Evolutionary conservation across 352 stramenopile genomes (phyloP).

Genomic region (Globisporangium cylindrosporum): DNA sequence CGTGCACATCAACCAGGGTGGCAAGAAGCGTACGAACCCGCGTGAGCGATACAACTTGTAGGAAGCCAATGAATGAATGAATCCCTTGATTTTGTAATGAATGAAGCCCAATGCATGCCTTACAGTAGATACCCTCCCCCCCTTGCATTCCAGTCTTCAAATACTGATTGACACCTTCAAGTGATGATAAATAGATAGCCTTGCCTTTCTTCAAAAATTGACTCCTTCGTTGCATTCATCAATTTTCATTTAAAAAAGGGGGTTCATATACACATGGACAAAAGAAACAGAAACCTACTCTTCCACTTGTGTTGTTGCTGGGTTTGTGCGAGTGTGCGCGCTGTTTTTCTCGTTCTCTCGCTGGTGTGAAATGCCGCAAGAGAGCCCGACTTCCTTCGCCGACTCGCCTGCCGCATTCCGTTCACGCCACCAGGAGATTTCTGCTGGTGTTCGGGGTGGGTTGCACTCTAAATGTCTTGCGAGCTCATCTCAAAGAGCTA

Average conservation of each 20-base stretch:
- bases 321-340: not conserved
- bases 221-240: slow-evolving; percentile 1
- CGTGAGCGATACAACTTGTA: slow-evolving; percentile 34
- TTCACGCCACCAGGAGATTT: not conserved
- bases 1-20: slow-evolving; percentile 68
- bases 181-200: no score
- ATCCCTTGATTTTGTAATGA: not conserved
- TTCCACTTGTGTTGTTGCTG: slow-evolving; percentile 10
- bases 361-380: not conserved
- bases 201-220: not conserved
- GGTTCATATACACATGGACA: slow-evolving; percentile 20
- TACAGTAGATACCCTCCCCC: not conserved
- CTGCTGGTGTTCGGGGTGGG: not conserved
- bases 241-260: slow-evolving; percentile 13
- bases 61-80: not conserved
- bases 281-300: slow-evolving; percentile 16
- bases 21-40: slow-evolving; percentile 73
- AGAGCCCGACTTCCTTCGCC: slow-evolving; percentile 1
- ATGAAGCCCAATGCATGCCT: not conserved
- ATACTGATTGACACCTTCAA: no score
- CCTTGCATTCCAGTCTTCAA: no score
- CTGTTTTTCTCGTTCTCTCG: slow-evolving; percentile 10
- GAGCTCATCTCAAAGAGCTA: slow-evolving; percentile 10
- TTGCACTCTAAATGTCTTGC: slow-evolving; percentile 12
- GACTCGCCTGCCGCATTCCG: not conserved